phyloP scores from a whole-genome alignment of 352 stramenopile species.

The Phytophthora macrochlamydospora region DNA sequence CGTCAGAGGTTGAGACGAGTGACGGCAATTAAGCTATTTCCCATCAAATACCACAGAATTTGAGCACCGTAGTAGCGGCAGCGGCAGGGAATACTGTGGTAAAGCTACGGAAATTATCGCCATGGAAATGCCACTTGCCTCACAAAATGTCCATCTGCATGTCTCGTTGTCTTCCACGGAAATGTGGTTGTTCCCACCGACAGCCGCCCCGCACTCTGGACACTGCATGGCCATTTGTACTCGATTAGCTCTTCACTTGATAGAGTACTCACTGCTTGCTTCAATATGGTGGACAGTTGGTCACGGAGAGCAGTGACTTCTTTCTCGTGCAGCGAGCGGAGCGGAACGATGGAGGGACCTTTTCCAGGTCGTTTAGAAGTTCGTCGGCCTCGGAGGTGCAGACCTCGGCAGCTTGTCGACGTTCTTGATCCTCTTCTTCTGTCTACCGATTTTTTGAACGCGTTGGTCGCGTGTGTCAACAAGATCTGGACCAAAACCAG shows the following conservation, averaged over 20 bases:
- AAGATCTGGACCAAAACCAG: slow-evolving; percentile 35
- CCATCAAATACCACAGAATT: too few relatives aligned
- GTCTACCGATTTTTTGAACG: not conserved
- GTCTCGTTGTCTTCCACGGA: slow-evolving; percentile 20
- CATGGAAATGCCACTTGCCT: not conserved
- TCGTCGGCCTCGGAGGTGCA: not conserved
- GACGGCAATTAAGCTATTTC: too few relatives aligned
- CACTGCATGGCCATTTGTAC: slow-evolving; percentile 72
- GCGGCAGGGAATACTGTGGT: too few relatives aligned
- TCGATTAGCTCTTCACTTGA: slow-evolving; percentile 19
- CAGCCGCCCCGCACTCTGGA: slow-evolving; percentile 65
- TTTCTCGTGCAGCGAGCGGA: slow-evolving; percentile 7
- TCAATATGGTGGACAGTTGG: slow-evolving; percentile 33
- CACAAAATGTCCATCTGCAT: slow-evolving; percentile 22
- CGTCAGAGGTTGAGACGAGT: too few relatives aligned
- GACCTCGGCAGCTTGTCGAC: slow-evolving; percentile 1
- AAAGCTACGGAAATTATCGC: too few relatives aligned
- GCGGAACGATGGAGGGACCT: not conserved
- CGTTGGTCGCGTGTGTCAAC: slow-evolving; percentile 8
- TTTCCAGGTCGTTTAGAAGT: slow-evolving; percentile 7
- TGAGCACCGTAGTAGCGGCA: too few relatives aligned
- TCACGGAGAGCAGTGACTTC: slow-evolving; percentile 37
- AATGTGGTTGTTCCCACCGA: slow-evolving; percentile 62
- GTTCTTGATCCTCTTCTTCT: slow-evolving; percentile 18
- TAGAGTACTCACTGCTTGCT: slow-evolving; percentile 31